Conservation (phyloP, 805 yeast genomes). For the Metahyphopichia silvanorum region DNA sequence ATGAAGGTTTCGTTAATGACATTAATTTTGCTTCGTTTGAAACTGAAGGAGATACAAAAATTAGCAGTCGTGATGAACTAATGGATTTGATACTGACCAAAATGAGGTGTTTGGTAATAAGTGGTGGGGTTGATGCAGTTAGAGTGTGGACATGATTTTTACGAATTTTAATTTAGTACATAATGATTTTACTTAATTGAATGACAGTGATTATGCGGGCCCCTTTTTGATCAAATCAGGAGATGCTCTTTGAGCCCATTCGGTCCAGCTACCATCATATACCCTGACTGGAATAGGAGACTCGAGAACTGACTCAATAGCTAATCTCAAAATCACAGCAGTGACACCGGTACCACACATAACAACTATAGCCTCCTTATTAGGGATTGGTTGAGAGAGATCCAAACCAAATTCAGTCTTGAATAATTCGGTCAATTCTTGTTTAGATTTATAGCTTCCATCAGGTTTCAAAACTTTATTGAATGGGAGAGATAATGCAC, state of each 20-base stretch:
- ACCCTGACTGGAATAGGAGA: slow-evolving; percentile 36
- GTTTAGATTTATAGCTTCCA: slow-evolving; percentile 46
- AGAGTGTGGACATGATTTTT: slow-evolving; percentile 53
- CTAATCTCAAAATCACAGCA: slow-evolving; percentile 82
- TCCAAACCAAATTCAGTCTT: slow-evolving; percentile 27
- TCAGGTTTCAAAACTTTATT: slow-evolving; percentile 49
- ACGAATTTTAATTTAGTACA: too few relatives aligned
- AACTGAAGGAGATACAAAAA: slow-evolving; percentile 9
- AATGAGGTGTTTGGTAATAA: slow-evolving; percentile 61
- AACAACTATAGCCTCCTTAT: slow-evolving; percentile 66
- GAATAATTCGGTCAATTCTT: slow-evolving; percentile 48
- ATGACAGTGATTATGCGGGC: too few relatives aligned
- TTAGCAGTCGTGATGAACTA: slow-evolving; percentile 19
- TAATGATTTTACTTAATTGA: too few relatives aligned
- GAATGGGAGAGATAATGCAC: slow-evolving; percentile 76
- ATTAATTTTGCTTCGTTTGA: slow-evolving; percentile 51
- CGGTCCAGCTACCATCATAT: slow-evolving; percentile 84
- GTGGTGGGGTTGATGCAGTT: slow-evolving; percentile 62
- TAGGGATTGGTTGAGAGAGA: slow-evolving; percentile 27
- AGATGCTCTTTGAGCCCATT: slow-evolving; percentile 79
- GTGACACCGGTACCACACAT: slow-evolving; percentile 98
- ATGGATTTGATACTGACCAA: slow-evolving; percentile 35
- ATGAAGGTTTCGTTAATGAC: slow-evolving; percentile 74
- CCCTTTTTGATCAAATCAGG: slow-evolving; percentile 48
- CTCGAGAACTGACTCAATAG: slow-evolving; percentile 41